Conservation (phyloP, 495 filamentous ascomycete genomes). For the Lindgomyces ingoldianus region DNA sequence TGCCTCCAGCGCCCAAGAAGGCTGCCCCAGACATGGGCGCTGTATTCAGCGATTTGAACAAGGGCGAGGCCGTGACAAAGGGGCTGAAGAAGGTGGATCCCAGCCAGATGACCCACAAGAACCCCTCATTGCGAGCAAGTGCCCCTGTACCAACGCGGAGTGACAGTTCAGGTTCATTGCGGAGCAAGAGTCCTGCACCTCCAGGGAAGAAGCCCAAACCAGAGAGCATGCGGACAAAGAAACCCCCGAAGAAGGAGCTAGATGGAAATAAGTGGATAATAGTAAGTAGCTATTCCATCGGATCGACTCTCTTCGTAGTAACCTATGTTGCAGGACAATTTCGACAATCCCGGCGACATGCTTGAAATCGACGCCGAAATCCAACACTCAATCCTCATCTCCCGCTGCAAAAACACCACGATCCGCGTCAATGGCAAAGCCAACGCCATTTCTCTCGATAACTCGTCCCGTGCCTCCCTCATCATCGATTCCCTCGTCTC, state of each 20-base stretch:
- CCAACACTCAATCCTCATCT: conserved; percentile 88
- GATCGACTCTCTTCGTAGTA: too few species aligned
- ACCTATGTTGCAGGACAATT: conserved; percentile 70
- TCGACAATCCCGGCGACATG: conserved; percentile 65
- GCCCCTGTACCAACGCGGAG: conserved; percentile 67
- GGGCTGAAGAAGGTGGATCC: conserved; percentile 90
- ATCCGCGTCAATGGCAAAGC: conserved; percentile 88
- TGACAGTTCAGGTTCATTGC: conserved; percentile 53
- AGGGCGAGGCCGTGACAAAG: conserved; percentile 80
- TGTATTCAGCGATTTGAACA: conserved; percentile 88
- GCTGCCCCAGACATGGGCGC: conserved; percentile 63
- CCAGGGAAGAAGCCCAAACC: conserved; percentile 93
- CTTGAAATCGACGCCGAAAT: conserved; percentile 77
- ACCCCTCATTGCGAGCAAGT: conserved; percentile 79
- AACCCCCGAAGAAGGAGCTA: conserved; percentile 85
- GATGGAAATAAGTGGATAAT: conserved; percentile 96
- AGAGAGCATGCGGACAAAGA: conserved; percentile 89
- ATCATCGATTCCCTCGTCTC: conserved; percentile 89
- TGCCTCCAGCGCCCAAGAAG: conserved; percentile 53
- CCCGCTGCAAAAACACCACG: conserved; percentile 84
- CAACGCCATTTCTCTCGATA: conserved; percentile 92
- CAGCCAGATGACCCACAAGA: conserved; percentile 97
- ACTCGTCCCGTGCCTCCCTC: conserved; percentile 78
- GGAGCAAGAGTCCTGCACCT: conserved; percentile 73
- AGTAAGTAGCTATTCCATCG: too few species aligned